Evolutionary conservation across 106 monocot genomes (phyloP).

Genomic region (Acorus calamus): DNA sequence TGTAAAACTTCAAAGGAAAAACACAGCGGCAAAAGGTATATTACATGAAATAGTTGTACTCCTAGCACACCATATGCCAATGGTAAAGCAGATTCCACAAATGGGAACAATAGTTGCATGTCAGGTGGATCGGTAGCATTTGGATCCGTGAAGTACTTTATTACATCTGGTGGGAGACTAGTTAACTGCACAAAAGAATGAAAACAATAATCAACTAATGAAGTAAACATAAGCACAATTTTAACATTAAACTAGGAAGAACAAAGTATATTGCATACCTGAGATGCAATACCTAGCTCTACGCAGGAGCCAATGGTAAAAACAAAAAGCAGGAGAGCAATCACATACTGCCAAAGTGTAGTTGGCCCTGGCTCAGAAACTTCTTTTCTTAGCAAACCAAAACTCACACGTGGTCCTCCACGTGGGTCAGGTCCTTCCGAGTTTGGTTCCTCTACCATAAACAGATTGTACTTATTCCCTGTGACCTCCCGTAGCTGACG

Average conservation of each 20-base stretch:
- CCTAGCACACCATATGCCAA: conserved; percentile 91
- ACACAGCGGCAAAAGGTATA: neutral
- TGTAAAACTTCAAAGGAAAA: neutral
- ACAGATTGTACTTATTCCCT: conserved; percentile 77
- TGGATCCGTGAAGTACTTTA: conserved; percentile 95
- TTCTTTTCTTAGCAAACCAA: conserved; percentile 85
- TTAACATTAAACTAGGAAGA: neutral
- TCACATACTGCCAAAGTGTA: conserved; percentile 94
- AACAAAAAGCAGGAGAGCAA: conserved; percentile 79
- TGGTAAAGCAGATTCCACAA: conserved; percentile 85
- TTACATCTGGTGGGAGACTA: conserved; percentile 78
- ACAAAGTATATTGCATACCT: conserved; percentile 27
- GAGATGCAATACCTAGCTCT: conserved; percentile 96
- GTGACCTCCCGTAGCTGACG: conserved; percentile 50
- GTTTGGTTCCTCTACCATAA: conserved; percentile 97
- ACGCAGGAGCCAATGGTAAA: conserved; percentile 86
- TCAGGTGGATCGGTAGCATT: conserved; percentile 87
- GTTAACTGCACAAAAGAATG: conserved; percentile 42
- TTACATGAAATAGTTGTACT: conserved; percentile 95
- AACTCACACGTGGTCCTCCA: conserved; percentile 91
- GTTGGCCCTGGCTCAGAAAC: conserved; percentile 95
- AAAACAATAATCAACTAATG: neutral
- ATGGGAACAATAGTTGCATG: conserved; percentile 79
- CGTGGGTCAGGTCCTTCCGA: conserved; percentile 92
- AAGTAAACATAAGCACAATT: too few species aligned